Evolutionary conservation across 345 rosid genomes (phyloP).

Genomic region (Capsella bursapastoris): DNA sequence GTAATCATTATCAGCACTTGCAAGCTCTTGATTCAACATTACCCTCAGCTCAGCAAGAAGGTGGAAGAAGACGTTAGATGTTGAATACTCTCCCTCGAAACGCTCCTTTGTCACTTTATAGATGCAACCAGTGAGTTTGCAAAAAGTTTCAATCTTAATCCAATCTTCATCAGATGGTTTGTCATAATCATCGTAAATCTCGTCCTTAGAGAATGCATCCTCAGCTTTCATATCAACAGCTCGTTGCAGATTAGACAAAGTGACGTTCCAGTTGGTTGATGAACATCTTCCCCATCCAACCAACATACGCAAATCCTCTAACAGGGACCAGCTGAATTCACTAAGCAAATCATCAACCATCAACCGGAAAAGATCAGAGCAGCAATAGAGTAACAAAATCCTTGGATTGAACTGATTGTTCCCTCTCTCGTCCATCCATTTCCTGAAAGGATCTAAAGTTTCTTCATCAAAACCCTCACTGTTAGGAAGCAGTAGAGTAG

Average conservation of each 20-base stretch:
- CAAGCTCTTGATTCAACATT: constrained; percentile 9
- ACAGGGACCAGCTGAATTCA: background rate
- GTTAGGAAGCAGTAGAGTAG: constrained; percentile 19
- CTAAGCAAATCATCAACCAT: constrained; percentile 14
- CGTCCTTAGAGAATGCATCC: constrained; percentile 37
- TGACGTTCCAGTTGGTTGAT: constrained; percentile 23
- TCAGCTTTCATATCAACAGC: constrained; percentile 27
- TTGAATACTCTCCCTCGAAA: constrained; percentile 17
- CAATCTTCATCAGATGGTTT: constrained; percentile 38
- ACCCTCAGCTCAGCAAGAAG: constrained; percentile 20
- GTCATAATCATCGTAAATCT: constrained; percentile 28
- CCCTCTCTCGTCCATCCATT: constrained; percentile 17
- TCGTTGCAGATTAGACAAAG: background rate
- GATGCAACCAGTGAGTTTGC: constrained; percentile 31
- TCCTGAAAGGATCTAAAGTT: constrained; percentile 20
- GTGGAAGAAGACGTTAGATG: constrained; percentile 29
- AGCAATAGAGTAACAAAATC: constrained; percentile 13
- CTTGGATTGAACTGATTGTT: background rate
- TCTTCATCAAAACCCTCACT: constrained; percentile 17
- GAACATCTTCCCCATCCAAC: constrained; percentile 32
- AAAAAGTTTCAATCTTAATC: constrained; percentile 29
- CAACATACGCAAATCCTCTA: constrained; percentile 34
- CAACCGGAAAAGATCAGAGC: constrained; percentile 37
- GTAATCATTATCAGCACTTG: background rate
- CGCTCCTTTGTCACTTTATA: constrained; percentile 34